Evolutionary conservation across 129 eudicot genomes (phyloP).

Genomic region (Tanacetum coccineum): DNA sequence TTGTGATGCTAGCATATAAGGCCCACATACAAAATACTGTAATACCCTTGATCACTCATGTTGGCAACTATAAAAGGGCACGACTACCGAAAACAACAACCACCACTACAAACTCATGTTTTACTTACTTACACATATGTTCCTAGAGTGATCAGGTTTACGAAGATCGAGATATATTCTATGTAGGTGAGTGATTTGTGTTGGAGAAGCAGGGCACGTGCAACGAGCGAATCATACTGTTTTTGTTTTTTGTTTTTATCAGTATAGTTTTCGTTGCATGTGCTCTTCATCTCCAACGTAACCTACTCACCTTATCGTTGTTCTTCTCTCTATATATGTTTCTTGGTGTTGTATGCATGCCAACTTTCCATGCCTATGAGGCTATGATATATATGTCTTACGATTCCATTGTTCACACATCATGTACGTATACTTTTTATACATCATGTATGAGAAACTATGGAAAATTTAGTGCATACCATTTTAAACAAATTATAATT

Average conservation of each 20-base stretch:
- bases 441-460: too few relatives aligned
- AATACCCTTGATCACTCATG: too few relatives aligned
- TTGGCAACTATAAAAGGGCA: conserved; percentile 18
- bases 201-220: conserved; percentile 30
- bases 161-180: background rate
- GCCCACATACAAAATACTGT: background rate
- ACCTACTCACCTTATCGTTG: conserved; percentile 1
- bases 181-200: conserved; percentile 14
- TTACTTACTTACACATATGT: too few relatives aligned
- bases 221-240: background rate
- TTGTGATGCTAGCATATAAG: background rate
- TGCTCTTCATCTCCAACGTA: conserved; percentile 20
- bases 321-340: background rate
- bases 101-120: background rate
- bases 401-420: background rate
- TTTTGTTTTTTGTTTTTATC: background rate
- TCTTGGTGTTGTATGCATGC: background rate
- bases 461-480: too few relatives aligned
- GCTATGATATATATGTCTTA: background rate
- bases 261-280: conserved; percentile 4
- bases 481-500: too few relatives aligned
- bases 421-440: background rate
- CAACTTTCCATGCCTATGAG: background rate
- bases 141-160: background rate
- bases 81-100: conserved; percentile 11